phyloP scores from a whole-genome alignment of 2,329 filamentous ascomycete genomes.

The Penicillium hesseltinei region DNA sequence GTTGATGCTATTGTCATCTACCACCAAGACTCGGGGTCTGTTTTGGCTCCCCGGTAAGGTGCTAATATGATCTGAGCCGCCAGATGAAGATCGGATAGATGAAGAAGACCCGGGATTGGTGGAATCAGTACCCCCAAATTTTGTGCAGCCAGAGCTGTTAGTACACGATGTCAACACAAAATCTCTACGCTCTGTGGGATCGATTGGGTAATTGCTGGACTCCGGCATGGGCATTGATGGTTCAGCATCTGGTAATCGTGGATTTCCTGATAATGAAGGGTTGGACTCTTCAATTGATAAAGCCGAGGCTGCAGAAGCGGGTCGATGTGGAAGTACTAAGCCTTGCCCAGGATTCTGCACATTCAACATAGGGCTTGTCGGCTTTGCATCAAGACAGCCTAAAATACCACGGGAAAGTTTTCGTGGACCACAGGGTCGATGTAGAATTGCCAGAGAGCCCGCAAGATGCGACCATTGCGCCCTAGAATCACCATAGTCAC shows the following conservation, averaged over 20 bases:
- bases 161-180: not conserved
- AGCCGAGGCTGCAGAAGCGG: constrained; percentile 19
- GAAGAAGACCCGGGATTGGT: too few relatives aligned
- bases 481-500: not conserved
- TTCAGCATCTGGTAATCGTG: not conserved
- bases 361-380: not conserved
- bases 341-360: not conserved
- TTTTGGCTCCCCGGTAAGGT: too few relatives aligned
- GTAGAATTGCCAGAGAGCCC: not conserved
- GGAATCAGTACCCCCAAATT: not conserved
- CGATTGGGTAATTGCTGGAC: not conserved
- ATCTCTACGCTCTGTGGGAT: not conserved
- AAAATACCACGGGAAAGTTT: constrained; percentile 25
- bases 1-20: too few relatives aligned
- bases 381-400: not conserved
- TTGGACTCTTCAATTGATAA: not conserved
- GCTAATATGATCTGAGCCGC: too few relatives aligned
- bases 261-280: not conserved
- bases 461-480: not conserved
- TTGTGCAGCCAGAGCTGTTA: not conserved
- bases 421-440: constrained; percentile 37
- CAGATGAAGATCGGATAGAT: too few relatives aligned
- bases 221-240: not conserved
- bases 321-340: constrained; percentile 20
- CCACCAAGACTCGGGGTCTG: too few relatives aligned